A percentile compares a stretch with the other conserved stretches of the same genome.
Evolutionary conservation across 2,329 filamentous ascomycete genomes (phyloP).

Genomic region (Aureobasidium musti): DNA sequence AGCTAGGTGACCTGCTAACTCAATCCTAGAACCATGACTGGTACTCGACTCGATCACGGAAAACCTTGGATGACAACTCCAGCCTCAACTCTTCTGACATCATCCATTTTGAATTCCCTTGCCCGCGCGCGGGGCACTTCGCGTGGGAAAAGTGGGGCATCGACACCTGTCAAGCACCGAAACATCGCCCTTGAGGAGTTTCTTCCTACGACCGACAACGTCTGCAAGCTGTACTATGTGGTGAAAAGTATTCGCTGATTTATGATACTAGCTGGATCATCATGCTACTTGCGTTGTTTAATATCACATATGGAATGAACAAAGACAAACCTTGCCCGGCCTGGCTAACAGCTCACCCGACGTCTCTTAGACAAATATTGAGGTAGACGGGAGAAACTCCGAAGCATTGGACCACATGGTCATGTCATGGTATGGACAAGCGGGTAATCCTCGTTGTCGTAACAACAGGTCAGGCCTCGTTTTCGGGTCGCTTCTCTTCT

Average conservation of each 20-base stretch:
- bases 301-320: not conserved
- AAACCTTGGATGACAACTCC: conserved; percentile 23
- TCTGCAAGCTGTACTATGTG: too few relatives aligned
- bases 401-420: not conserved
- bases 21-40: not conserved
- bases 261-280: not conserved
- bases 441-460: not conserved
- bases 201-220: not conserved
- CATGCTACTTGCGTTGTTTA: not conserved
- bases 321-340: not conserved
- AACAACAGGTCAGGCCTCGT: not conserved
- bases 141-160: conserved; percentile 10
- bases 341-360: not conserved
- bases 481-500: conserved; percentile 2
- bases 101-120: not conserved
- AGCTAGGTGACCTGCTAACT: not conserved
- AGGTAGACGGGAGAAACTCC: too few relatives aligned
- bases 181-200: not conserved
- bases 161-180: not conserved
- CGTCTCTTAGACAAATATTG: not conserved
- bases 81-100: conserved; percentile 21
- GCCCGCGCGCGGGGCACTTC: not conserved
- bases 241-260: not conserved
- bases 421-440: not conserved
- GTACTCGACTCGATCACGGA: not conserved